phyloP scores from a whole-genome alignment of 1,284 basidiomycete genomes.

The Spongispora temasekensis region DNA sequence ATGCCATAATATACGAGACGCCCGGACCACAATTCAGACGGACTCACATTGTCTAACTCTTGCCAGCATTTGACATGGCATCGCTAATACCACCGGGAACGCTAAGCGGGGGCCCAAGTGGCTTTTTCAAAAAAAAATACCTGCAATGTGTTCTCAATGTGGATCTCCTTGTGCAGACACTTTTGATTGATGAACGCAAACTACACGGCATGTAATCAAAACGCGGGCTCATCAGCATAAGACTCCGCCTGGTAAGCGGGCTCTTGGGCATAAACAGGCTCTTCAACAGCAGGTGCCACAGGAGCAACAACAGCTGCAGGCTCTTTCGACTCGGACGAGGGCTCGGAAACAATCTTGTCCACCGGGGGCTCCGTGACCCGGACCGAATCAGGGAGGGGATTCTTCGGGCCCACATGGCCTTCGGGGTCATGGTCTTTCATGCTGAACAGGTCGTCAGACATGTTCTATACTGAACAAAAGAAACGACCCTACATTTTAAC shows the following conservation, averaged over 20 bases:
- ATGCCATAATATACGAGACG: no score
- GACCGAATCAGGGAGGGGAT: constrained; percentile 96
- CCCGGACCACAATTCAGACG: no score
- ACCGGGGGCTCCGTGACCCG: constrained; percentile 84
- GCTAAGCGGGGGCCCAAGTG: no score
- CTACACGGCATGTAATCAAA: constrained; percentile 41
- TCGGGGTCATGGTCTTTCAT: constrained; percentile 98
- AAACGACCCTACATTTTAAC: constrained; percentile 89
- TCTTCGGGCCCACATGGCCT: constrained; percentile 85
- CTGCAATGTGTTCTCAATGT: background rate
- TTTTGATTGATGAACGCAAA: constrained; percentile 16
- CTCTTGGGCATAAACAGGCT: constrained; percentile 46
- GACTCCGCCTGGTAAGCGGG: constrained; percentile 39
- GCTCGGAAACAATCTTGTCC: constrained; percentile 80
- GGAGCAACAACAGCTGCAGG: constrained; percentile 55
- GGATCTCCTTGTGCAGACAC: constrained; percentile 2
- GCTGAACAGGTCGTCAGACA: constrained; percentile 43
- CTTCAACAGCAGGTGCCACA: constrained; percentile 52
- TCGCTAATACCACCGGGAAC: no score
- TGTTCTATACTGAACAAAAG: background rate
- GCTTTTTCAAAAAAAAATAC: background rate
- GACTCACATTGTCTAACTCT: no score
- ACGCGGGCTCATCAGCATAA: constrained; percentile 46
- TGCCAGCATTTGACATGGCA: no score
- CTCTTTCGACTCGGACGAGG: constrained; percentile 78